phyloP scores from a whole-genome alignment of 495 filamentous ascomycete species.

The Bacidia rubella region DNA sequence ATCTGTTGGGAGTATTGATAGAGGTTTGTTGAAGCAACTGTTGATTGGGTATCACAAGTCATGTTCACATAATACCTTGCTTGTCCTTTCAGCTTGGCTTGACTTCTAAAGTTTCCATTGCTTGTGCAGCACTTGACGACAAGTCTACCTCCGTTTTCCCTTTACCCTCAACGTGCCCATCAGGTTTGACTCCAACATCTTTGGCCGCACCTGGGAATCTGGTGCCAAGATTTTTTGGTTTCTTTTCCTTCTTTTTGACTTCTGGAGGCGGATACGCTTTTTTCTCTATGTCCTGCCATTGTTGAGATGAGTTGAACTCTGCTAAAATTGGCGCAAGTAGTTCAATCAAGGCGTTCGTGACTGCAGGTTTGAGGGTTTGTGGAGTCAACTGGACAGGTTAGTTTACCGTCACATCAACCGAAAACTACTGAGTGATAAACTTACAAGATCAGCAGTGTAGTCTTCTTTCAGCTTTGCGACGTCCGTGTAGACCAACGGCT shows the following conservation, averaged over 20 bases:
- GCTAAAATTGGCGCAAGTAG: constrained; percentile 64
- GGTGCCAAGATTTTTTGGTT: constrained; percentile 52
- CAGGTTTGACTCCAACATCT: constrained; percentile 11
- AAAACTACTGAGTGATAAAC: constrained; percentile 18
- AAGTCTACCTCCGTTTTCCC: constrained; percentile 5
- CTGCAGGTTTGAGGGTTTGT: constrained; percentile 68
- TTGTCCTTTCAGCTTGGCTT: too few species aligned
- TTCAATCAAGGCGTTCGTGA: constrained; percentile 51
- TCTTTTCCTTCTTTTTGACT: constrained; percentile 58
- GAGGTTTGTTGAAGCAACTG: too few species aligned
- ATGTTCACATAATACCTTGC: too few species aligned
- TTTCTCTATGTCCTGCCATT: constrained; percentile 69
- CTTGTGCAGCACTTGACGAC: neutral
- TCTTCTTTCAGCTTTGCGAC: constrained; percentile 62
- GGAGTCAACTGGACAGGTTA: constrained; percentile 51
- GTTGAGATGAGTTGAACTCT: constrained; percentile 51
- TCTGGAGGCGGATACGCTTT: constrained; percentile 70
- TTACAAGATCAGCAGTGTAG: constrained; percentile 66
- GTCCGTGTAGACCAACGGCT: constrained; percentile 62
- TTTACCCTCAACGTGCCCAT: constrained; percentile 14
- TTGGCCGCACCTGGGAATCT: constrained; percentile 38
- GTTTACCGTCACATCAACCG: neutral
- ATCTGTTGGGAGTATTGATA: too few species aligned
- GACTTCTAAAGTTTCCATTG: neutral
- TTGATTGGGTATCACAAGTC: too few species aligned